These are phyloP conservation scores for Venturiaceae sp. DNA, from an alignment of 2,329 filamentous ascomycete species.

Conservation along the genomic window DNA sequence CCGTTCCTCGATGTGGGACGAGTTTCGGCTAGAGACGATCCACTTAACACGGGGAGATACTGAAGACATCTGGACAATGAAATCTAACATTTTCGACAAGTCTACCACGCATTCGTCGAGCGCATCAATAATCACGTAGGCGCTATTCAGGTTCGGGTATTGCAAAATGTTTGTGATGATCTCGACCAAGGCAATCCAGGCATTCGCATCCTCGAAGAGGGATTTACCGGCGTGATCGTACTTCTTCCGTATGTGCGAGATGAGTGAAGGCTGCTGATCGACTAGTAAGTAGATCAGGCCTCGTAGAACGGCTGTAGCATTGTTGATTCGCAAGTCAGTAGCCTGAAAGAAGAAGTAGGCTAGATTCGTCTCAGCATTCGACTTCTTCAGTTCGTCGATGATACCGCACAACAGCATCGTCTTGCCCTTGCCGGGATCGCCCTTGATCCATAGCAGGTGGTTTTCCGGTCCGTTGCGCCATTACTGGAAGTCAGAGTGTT, in stretches of 20 bases:
- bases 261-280: slow-evolving; percentile 20
- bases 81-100: slow-evolving; percentile 9
- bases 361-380: slow-evolving; percentile 12
- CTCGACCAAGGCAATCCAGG: slow-evolving; percentile 24
- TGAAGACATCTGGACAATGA: slow-evolving; percentile 6
- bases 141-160: slow-evolving; percentile 18
- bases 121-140: slow-evolving; percentile 34
- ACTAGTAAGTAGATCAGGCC: slow-evolving; percentile 18
- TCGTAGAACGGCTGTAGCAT: slow-evolving; percentile 3
- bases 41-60: slow-evolving; percentile 16
- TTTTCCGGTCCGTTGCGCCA: slow-evolving; percentile 16
- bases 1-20: slow-evolving; percentile 23
- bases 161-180: slow-evolving; percentile 32
- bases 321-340: slow-evolving; percentile 27
- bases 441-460: slow-evolving; percentile 27
- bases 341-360: slow-evolving; percentile 36
- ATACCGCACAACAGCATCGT: slow-evolving; percentile 15
- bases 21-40: slow-evolving; percentile 36
- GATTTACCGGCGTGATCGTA: slow-evolving; percentile 23
- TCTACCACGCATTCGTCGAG: slow-evolving; percentile 34
- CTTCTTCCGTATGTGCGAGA: slow-evolving; percentile 22
- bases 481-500: slow-evolving; percentile 14
- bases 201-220: slow-evolving; percentile 31
- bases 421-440: slow-evolving; percentile 21
- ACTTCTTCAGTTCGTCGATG: slow-evolving; percentile 19